These are phyloP conservation scores for Penicillium janthinellum DNA, from an alignment of 2,329 filamentous ascomycete species.

Conservation along the genomic window DNA sequence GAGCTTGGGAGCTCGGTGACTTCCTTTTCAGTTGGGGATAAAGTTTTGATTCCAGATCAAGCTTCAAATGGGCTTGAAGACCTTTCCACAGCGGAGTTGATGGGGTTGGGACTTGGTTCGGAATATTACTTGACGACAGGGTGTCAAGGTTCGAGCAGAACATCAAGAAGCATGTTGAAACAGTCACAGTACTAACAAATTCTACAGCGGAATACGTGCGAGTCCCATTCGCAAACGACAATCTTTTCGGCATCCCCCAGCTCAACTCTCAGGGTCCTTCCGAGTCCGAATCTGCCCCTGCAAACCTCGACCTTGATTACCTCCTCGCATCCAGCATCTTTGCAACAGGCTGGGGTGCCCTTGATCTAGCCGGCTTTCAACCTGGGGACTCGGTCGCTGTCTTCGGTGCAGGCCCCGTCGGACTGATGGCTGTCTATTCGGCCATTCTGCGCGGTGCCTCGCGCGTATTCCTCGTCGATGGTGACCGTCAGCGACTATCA, in stretches of 20 bases:
- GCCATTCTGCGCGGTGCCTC: slow-evolving; percentile 62
- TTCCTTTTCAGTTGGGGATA: slow-evolving; percentile 20
- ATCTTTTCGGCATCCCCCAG: slow-evolving; percentile 7
- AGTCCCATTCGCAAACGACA: slow-evolving; percentile 21
- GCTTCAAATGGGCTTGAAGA: neutral
- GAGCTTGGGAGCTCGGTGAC: slow-evolving; percentile 22
- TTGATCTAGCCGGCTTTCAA: slow-evolving; percentile 42
- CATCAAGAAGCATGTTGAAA: neutral
- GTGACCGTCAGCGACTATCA: slow-evolving; percentile 60
- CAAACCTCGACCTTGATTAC: slow-evolving; percentile 22
- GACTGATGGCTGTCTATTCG: slow-evolving; percentile 67
- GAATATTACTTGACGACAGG: neutral
- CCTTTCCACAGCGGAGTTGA: neutral
- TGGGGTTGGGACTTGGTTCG: neutral
- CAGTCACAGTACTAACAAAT: neutral
- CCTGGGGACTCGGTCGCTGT: slow-evolving; percentile 60
- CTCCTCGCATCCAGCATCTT: slow-evolving; percentile 42
- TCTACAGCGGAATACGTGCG: slow-evolving; percentile 20
- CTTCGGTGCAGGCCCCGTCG: slow-evolving; percentile 66
- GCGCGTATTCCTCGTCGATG: slow-evolving; percentile 63
- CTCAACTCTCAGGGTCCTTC: neutral
- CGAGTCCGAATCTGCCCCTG: neutral
- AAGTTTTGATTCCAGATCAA: slow-evolving; percentile 15
- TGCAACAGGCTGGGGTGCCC: slow-evolving; percentile 42
- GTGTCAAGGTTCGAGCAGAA: neutral